Base-by-base conservation (phyloP, 768 basidiomycete species). In the Lactarius sanguifluus region DNA sequence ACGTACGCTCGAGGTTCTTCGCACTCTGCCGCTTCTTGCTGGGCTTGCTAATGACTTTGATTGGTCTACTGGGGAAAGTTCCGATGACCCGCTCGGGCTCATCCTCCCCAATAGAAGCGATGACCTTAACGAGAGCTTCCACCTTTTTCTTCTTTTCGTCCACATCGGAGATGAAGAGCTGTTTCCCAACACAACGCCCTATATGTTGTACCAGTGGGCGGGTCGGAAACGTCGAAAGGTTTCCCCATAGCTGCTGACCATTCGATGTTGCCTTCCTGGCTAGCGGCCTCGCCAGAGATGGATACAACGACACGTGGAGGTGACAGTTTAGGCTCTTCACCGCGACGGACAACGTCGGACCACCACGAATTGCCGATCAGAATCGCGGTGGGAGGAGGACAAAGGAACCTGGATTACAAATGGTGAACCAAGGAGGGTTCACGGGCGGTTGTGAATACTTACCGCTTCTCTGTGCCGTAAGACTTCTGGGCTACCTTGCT, bases 1-100 rank as follows among this genome's bases (percentile, higher is more conserved):
- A 61, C 95, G 81, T 75, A 96, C 94, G 79, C 76, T 97, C 92
- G 20, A 94, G 84, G 72, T 93, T 94, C 82, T 96, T 96, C 56
- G 90, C 92, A 74, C 90, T 93, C 77, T 94, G 90, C 72, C 94
- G 84, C 84, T 97, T 97, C 83, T 98, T 97, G 80, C 92, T 94
- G 5, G 96, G 96, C 77, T 98, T 98, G 79, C 91, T 94, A 79
- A 98, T 98, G 73, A 98, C 93, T 77, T 95, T 96, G 82, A 98
- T 98, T n/a, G 95, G 88, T 56, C 91, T 89, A 70, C 92, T 93
- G 54, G 92, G 89, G 80, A 98, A 98, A 23, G 86, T 84, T 25
- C 96, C 96, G 71, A 98, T 87, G 41, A 94, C 81, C 45, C 89
- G 85, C 74, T 94, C 91, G 64, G 87, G 85, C 74, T 91, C 89